Base-by-base conservation (phyloP, 2,329 filamentous ascomycete genomes). In the Hirsutella rhossiliensis region DNA sequence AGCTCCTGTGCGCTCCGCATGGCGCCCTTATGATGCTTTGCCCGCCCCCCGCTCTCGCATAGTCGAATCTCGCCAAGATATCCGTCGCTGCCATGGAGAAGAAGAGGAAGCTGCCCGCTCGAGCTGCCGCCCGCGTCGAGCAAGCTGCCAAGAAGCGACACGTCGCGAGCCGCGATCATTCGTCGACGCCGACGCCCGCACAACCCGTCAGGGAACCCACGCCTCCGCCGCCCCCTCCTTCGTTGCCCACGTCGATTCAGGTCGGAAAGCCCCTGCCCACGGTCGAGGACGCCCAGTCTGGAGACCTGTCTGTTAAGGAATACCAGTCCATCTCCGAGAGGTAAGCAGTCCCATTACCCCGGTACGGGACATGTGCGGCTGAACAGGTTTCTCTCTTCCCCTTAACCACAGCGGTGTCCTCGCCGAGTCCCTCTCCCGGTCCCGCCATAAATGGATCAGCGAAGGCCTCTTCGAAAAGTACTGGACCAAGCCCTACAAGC, bases 321-420 rank as follows among this genome's bases (percentile, higher is more conserved):
- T 90, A 81, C 56, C 85, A 89, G 63, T 77, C 78, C 20, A 72
- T 89, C 36, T 75, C 79, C 45, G 82, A 87, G 58, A 87, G 81
- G 82, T 82, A 62, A 51, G 50, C 27, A 12, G 30, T 28, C 18
- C 15, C 9, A 27, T 9, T 7, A 2, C 23, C 23, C 9, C 23
- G 3, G 23, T 27, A 3, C 9, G 23, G 23, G 9, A 27, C 6
- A 9, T 27, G 23, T 27, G 3, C 13, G 31, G 17, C 29, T 42
- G 40, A 42, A 30, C 13, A 38, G 28, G 12, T 20, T 38, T 4
- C 11, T 18, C 31, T 47, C 34, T 43, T 42, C 49, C 38, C 15
- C 36, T n/a, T 29, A 29, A 15, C 46, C 47, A 42, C 54, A 87
- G 86, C 62, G 84, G 82, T 51, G 83, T 90, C 18, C 68, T 90